These are phyloP conservation scores for Xylaria grammica DNA, from an alignment of 495 filamentous ascomycete species.

Conservation along the genomic window DNA sequence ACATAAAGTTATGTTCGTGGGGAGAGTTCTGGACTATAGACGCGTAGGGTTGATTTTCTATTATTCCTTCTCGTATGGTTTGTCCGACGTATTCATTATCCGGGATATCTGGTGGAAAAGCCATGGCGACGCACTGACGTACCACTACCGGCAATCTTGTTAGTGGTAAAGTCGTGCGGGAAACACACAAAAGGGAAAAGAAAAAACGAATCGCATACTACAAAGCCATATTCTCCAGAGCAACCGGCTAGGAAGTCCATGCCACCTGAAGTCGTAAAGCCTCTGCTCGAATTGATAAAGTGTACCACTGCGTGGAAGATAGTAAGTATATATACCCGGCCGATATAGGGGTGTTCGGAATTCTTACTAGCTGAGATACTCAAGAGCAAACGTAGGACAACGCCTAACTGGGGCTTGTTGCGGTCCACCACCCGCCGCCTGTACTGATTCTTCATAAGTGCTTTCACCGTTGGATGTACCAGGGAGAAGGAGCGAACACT, in stretches of 20 bases:
- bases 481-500: not conserved
- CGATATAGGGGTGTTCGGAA: not conserved
- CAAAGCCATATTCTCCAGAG: constrained; percentile 11
- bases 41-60: not conserved
- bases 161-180: not conserved
- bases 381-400: constrained; percentile 3
- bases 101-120: constrained; percentile 11
- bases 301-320: not conserved
- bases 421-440: not conserved
- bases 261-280: not conserved
- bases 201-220: not conserved
- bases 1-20: constrained; percentile 4
- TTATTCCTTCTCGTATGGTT: not conserved
- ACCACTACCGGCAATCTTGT: constrained; percentile 1
- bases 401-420: not conserved
- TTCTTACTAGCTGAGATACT: not conserved
- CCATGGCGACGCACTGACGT: constrained; percentile 12
- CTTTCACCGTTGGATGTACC: not conserved
- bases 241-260: not conserved
- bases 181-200: not conserved
- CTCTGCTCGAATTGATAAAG: not conserved
- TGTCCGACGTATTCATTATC: not conserved
- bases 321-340: not conserved
- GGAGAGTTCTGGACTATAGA: not conserved
- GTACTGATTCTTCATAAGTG: not conserved